These are phyloP conservation scores for Dothidotthia symphoricarpi DNA, from an alignment of 2,329 filamentous ascomycete species.

Conservation along the genomic window DNA sequence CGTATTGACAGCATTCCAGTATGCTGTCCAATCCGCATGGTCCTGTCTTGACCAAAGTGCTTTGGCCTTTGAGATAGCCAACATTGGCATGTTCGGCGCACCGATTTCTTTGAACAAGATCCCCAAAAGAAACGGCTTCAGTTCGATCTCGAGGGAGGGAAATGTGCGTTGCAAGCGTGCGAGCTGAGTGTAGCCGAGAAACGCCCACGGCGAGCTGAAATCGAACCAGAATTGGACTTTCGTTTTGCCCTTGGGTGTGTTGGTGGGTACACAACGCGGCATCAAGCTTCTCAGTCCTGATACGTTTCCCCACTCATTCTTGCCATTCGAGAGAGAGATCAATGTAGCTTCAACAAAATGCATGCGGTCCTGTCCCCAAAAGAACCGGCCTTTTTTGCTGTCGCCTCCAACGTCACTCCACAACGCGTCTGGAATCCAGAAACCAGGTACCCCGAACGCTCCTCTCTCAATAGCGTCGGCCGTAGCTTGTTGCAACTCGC, in stretches of 20 bases:
- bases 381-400: constrained; percentile 24
- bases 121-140: constrained; percentile 37
- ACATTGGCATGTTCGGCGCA: constrained; percentile 32
- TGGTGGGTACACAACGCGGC: constrained; percentile 20
- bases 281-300: constrained; percentile 19
- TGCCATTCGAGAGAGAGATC: constrained; percentile 8
- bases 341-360: constrained; percentile 38
- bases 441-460: constrained; percentile 37
- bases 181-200: constrained; percentile 36
- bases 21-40: constrained; percentile 33
- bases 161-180: constrained; percentile 28
- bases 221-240: constrained; percentile 38
- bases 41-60: constrained; percentile 30
- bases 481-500: constrained; percentile 26
- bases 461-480: constrained; percentile 32
- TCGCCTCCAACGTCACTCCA: constrained; percentile 20
- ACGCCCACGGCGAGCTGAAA: constrained; percentile 38
- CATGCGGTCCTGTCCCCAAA: constrained; percentile 41
- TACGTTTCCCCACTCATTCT: constrained; percentile 12
- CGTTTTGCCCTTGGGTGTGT: constrained; percentile 7
- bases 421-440: constrained; percentile 30
- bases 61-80: constrained; percentile 25
- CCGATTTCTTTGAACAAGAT: constrained; percentile 39
- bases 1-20: constrained; percentile 34
- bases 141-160: constrained; percentile 22